phyloP scores from a whole-genome alignment of 768 basidiomycete species.

The Kwoniella sp. region DNA sequence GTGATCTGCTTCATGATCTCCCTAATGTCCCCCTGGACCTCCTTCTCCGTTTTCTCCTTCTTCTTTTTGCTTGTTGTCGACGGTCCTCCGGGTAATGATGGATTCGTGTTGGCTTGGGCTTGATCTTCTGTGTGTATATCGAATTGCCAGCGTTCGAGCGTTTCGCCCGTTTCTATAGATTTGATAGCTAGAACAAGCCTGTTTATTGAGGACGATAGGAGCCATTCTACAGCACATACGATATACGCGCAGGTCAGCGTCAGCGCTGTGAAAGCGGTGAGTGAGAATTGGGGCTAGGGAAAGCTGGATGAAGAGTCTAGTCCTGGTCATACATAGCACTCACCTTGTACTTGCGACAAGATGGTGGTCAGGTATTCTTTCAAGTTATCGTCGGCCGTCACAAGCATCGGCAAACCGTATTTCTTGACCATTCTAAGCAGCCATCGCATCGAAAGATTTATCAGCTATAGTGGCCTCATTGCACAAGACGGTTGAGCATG shows the following conservation, averaged over 20 bases:
- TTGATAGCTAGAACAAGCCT: conserved; percentile 95
- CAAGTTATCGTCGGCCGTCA: conserved; percentile 88
- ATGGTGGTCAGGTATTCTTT: conserved; percentile 96
- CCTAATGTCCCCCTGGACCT: conserved; percentile 95
- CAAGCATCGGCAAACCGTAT: conserved; percentile 91
- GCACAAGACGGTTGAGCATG: no score
- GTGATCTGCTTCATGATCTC: conserved; percentile 98
- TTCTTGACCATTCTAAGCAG: conserved; percentile 82
- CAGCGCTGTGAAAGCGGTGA: not conserved
- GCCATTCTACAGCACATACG: conserved; percentile 84
- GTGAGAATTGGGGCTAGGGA: no score
- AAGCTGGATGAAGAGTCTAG: not conserved
- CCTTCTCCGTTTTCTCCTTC: conserved; percentile 60
- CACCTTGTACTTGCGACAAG: conserved; percentile 87
- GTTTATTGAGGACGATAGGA: conserved; percentile 85
- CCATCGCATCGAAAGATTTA: no score
- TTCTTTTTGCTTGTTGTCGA: conserved; percentile 26
- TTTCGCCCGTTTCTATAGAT: conserved; percentile 85
- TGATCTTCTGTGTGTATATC: conserved; percentile 68
- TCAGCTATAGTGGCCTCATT: no score
- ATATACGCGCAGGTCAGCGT: not conserved
- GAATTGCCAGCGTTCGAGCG: conserved; percentile 97
- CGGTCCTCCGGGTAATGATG: conserved; percentile 17
- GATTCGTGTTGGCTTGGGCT: conserved; percentile 24
- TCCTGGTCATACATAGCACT: conserved; percentile 46